Conservation (phyloP, 1,284 basidiomycete species). For the Chalciporus sp. region DNA sequence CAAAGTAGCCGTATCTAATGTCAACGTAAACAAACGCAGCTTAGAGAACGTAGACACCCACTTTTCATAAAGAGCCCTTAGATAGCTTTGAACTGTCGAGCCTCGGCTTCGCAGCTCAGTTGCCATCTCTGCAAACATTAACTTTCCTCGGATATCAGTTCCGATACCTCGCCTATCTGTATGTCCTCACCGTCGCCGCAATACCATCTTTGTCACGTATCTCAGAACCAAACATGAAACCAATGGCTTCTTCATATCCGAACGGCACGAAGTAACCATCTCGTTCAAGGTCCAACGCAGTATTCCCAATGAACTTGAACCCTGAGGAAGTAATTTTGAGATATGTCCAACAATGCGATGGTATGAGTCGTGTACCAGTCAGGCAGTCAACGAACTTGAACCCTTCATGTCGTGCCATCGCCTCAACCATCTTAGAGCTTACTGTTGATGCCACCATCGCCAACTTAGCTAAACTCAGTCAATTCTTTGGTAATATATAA, state of each 20-base stretch:
- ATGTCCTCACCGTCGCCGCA: constrained; percentile 60
- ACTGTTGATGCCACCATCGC: constrained; percentile 88
- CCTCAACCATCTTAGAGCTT: constrained; percentile 84
- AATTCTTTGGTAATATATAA: background rate
- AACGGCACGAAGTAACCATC: constrained; percentile 77
- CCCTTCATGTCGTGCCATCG: constrained; percentile 73
- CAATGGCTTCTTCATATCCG: constrained; percentile 88
- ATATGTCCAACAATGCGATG: background rate
- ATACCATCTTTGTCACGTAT: constrained; percentile 87
- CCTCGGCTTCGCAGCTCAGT: constrained; percentile 51
- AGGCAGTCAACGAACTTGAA: constrained; percentile 83
- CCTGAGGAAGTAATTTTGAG: constrained; percentile 42
- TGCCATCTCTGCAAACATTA: constrained; percentile 70
- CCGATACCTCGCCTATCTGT: background rate
- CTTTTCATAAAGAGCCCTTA: constrained; percentile 69
- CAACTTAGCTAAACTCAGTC: constrained; percentile 50
- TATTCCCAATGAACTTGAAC: constrained; percentile 86
- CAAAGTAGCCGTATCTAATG: constrained; percentile 46
- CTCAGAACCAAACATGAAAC: constrained; percentile 78
- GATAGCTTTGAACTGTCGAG: constrained; percentile 54
- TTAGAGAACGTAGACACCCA: constrained; percentile 31
- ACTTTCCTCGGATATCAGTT: constrained; percentile 37
- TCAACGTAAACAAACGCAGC: constrained; percentile 30
- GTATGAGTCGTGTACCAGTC: constrained; percentile 56
- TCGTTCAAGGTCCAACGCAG: constrained; percentile 61